Percentiles rank a stretch among this genome's conserved stretches.
Conservation (phyloP, 352 stramenopile genomes). For the Phytopythium montanum region DNA sequence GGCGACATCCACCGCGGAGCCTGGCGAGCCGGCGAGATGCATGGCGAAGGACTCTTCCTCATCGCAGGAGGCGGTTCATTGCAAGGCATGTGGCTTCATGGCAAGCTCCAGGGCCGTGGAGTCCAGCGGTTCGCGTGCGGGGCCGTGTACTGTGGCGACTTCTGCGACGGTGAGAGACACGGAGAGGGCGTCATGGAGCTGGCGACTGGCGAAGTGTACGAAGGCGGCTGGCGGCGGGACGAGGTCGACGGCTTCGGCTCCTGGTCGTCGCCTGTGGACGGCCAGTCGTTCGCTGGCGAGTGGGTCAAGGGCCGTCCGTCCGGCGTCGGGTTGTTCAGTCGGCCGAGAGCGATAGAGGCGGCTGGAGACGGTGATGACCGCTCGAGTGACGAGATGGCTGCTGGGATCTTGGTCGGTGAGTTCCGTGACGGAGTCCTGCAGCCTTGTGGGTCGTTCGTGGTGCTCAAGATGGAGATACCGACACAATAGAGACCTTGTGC, state of each 20-base stretch:
- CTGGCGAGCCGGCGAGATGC: constrained; percentile 54
- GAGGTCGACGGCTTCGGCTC: constrained; percentile 60
- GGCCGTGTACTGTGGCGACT: constrained; percentile 53
- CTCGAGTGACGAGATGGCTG: constrained; percentile 1
- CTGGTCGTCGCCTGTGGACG: constrained; percentile 42
- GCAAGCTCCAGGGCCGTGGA: constrained; percentile 35
- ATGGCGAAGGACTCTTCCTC: constrained; percentile 59
- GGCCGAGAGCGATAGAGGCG: constrained; percentile 17
- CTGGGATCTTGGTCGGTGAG: constrained; percentile 25
- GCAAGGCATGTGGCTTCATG: constrained; percentile 44
- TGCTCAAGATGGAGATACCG: constrained; percentile 33
- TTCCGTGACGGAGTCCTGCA: constrained; percentile 45
- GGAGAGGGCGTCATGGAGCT: constrained; percentile 61
- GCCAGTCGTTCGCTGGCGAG: constrained; percentile 37
- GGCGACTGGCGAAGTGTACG: constrained; percentile 56
- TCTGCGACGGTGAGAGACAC: constrained; percentile 33
- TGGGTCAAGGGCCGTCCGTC: constrained; percentile 53
- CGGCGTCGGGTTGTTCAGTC: constrained; percentile 52
- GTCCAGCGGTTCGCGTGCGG: constrained; percentile 56
- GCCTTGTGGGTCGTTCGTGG: constrained; percentile 38
- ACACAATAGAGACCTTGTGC: constrained; percentile 11
- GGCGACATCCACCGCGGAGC: constrained; percentile 62
- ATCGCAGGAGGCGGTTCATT: constrained; percentile 26
- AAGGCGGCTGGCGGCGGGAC: constrained; percentile 56
- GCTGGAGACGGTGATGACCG: constrained; percentile 13